Percentiles rank a stretch among this genome's conserved stretches.
phyloP scores from a whole-genome alignment of 2,329 filamentous ascomycete species.

The Alternaria brassicae region DNA sequence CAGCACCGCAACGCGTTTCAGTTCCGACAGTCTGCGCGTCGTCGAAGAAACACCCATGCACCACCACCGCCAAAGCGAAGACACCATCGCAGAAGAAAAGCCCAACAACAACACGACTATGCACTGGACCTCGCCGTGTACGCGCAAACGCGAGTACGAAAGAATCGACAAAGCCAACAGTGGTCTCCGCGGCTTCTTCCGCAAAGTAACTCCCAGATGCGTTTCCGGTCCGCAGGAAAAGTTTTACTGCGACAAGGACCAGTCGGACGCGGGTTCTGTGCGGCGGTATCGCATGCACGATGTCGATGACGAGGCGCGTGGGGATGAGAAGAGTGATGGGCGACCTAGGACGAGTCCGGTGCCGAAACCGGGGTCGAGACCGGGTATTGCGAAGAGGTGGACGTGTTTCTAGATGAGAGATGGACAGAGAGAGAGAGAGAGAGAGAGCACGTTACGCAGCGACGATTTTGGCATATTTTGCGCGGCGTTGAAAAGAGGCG shows the following conservation, averaged over 20 bases:
- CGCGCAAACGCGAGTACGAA: conserved; percentile 46
- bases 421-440: background rate
- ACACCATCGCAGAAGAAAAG: conserved; percentile 20
- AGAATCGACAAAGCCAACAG: conserved; percentile 48
- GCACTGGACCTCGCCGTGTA: conserved; percentile 49
- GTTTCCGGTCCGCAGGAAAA: conserved; percentile 41
- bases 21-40: conserved; percentile 24
- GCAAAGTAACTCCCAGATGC: conserved; percentile 42
- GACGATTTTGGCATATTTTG: conserved; percentile 11
- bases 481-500: conserved; percentile 20
- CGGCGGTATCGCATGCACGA: conserved; percentile 48
- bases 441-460: background rate
- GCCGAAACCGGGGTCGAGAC: conserved; percentile 14
- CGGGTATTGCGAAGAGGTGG: conserved; percentile 29
- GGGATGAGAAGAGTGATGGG: conserved; percentile 29
- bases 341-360: conserved; percentile 22
- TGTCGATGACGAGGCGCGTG: conserved; percentile 17
- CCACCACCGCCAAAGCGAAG: conserved; percentile 2
- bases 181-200: conserved; percentile 46
- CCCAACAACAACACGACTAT: conserved; percentile 34
- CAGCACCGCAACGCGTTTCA: conserved; percentile 23
- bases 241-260: conserved; percentile 47
- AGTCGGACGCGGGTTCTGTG: conserved; percentile 47
- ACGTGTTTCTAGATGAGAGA: conserved; percentile 33
- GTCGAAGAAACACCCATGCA: conserved; percentile 15